Evolutionary conservation across 75 land plant species (phyloP), one percentile per base, ranked within the genome.

Genomic region (Pinus albicaulis): DNA sequence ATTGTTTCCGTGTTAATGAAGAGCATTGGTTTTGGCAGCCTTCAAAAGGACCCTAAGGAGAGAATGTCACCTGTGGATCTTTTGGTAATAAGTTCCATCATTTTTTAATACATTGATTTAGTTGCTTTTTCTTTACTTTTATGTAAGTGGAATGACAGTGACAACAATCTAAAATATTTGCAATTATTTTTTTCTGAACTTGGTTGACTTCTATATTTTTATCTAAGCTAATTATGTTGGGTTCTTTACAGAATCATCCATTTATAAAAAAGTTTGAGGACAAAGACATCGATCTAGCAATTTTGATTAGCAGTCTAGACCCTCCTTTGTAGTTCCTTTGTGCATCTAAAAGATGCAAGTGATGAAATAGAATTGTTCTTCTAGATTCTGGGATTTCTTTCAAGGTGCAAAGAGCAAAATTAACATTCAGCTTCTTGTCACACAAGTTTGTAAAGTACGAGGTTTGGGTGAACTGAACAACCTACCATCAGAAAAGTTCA

Each of bases 181-280:
- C 24, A 31, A 23, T 53, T 8, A 71, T 31, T 4, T n/a, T 72
- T 22, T 72, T n/a, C 14, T 11, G 31, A 22, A 44, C 34, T 72
- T 72, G 28, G 8, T 64, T 12, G 6, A 31, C 68, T 19, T 5
- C 34, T 64, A 15, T 6, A 64, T 64, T 20, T 68, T 36, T 38
- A 3, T 38, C 23, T 36, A 68, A 68, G 52, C 71, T 68, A 36
- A 68, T 10, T 68, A 68, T 68, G 24, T 41, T 41, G 44, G 44
- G 24, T 68, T 66, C 10, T 74, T 78, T 83, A 34, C 91, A 95
- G 98, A 80, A 72, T 52, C 98, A 95, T 78, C 94, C 96, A 16
- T 95, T 93, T 80, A 85, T 95, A 76, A 87, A 86, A 57, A 95
- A 91, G 76, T 95, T 94, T 66, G 94, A 89, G 65, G 86, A 87